Evolutionary conservation across 2,329 filamentous ascomycete genomes (phyloP).

Genomic region (Aspergillus unguis): DNA sequence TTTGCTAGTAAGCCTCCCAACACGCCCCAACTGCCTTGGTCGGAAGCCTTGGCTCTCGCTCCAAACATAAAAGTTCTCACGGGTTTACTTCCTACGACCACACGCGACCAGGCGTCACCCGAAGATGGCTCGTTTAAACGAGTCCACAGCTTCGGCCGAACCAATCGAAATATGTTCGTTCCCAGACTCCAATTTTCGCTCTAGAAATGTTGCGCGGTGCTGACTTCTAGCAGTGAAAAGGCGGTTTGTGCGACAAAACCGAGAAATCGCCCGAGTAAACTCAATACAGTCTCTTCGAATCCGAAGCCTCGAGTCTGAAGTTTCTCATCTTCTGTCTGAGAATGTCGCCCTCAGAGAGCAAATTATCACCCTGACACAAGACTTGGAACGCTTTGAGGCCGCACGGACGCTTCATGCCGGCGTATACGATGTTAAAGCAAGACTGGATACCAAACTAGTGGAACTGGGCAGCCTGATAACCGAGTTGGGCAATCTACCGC

Average conservation of each 20-base stretch:
- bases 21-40: too few species aligned
- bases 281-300: conserved; percentile 64
- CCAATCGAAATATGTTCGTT: conserved; percentile 49
- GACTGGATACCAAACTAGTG: conserved; percentile 55
- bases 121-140: conserved; percentile 50
- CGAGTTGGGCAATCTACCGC: conserved; percentile 50
- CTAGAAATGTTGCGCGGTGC: neutral
- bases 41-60: neutral
- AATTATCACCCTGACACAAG: conserved; percentile 55
- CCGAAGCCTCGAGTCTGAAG: conserved; percentile 60
- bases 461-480: conserved; percentile 55
- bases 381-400: conserved; percentile 49
- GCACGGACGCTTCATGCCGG: conserved; percentile 45
- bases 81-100: neutral
- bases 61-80: neutral
- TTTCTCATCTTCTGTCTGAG: conserved; percentile 57
- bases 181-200: neutral
- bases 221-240: conserved; percentile 52
- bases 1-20: too few species aligned
- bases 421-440: conserved; percentile 52
- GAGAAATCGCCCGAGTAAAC: conserved; percentile 63
- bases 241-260: conserved; percentile 63
- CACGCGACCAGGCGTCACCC: neutral
- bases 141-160: conserved; percentile 43
- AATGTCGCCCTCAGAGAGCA: conserved; percentile 60